phyloP scores from a whole-genome alignment of 129 eudicot genomes.

The Artemisia annua region DNA sequence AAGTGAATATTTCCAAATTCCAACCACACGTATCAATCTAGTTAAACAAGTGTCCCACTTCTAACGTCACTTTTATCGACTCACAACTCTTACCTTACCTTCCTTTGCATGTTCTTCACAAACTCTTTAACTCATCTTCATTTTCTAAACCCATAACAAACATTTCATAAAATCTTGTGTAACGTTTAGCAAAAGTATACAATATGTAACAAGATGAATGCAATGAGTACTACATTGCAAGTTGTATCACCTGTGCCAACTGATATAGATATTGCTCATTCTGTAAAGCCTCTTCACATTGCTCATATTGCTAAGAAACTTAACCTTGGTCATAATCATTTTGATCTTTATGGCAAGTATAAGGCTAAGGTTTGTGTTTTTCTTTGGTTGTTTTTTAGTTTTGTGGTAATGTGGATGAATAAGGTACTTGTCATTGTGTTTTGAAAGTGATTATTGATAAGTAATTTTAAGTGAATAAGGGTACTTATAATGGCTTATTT shows the following conservation, averaged over 20 bases:
- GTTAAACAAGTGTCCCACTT: conserved; percentile 4
- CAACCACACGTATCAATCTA: conserved; percentile 29
- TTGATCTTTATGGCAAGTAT: conserved; percentile 89
- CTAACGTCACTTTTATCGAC: conserved; percentile 29
- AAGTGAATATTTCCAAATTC: background rate
- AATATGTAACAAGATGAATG: conserved; percentile 9
- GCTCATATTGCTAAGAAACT: conserved; percentile 74
- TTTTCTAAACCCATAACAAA: conserved; percentile 1
- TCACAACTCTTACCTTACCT: conserved; percentile 7
- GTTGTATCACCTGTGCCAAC: conserved; percentile 91
- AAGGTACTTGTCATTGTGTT: too few relatives aligned
- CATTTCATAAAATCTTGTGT: background rate
- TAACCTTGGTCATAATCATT: conserved; percentile 57
- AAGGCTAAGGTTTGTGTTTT: too few relatives aligned
- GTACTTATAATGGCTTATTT: too few relatives aligned
- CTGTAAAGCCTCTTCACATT: conserved; percentile 79
- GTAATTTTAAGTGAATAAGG: too few relatives aligned
- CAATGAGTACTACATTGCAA: conserved; percentile 55
- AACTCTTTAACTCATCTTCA: background rate
- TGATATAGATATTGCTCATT: conserved; percentile 90
- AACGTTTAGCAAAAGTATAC: conserved; percentile 2
- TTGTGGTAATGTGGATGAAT: too few relatives aligned
- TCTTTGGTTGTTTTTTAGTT: too few relatives aligned
- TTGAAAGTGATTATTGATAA: too few relatives aligned
- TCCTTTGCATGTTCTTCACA: conserved; percentile 35